These are phyloP conservation scores for Peniophora sp. DNA, from an alignment of 1,284 basidiomycete genomes.

Conservation along the genomic window DNA sequence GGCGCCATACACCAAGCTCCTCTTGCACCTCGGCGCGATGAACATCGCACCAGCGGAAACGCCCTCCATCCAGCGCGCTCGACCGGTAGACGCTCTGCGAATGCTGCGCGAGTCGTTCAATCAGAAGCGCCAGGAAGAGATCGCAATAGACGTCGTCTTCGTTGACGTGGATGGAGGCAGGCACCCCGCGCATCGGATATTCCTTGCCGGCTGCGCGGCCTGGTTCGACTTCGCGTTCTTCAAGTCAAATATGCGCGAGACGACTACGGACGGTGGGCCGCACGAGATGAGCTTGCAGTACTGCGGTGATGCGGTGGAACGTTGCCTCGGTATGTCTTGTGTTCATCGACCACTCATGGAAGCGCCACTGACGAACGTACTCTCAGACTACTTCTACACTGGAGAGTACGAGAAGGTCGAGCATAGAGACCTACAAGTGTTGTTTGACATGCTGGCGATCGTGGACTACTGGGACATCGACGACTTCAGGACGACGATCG, in stretches of 20 bases:
- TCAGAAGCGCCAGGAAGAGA: conserved; percentile 17
- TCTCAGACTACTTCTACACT: neutral
- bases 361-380: neutral
- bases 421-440: conserved; percentile 4
- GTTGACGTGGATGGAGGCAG: conserved; percentile 11
- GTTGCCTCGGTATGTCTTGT: neutral
- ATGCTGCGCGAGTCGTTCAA: conserved; percentile 17
- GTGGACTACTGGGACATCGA: conserved; percentile 10
- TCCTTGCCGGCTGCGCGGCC: conserved; percentile 21
- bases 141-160: conserved; percentile 25
- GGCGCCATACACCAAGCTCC: conserved; percentile 20
- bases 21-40: conserved; percentile 24
- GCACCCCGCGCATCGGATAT: conserved; percentile 23
- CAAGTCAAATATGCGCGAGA: conserved; percentile 2
- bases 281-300: neutral
- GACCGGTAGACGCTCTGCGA: conserved; percentile 12
- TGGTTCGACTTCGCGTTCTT: conserved; percentile 23
- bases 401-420: neutral
- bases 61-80: conserved; percentile 5
- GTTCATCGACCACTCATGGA: neutral
- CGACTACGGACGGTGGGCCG: neutral
- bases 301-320: neutral
- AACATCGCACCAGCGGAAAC: conserved; percentile 14
- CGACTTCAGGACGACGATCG: conserved; percentile 4
- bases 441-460: conserved; percentile 10